These are phyloP conservation scores for Diaporthe aspalathi DNA, from an alignment of 2,329 filamentous ascomycete genomes.

Conservation along the genomic window DNA sequence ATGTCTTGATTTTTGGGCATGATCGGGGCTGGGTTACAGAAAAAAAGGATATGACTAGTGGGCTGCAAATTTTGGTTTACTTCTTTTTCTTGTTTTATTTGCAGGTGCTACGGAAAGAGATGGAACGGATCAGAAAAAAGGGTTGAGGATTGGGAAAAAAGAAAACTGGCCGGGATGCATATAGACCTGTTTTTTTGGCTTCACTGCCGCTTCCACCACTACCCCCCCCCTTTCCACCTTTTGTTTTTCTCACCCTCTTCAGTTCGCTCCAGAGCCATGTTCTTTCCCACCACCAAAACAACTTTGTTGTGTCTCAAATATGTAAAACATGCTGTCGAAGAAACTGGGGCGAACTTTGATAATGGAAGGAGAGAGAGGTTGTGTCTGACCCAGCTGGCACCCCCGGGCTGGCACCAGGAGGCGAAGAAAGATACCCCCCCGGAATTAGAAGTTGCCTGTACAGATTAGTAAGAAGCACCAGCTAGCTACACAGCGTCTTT, in stretches of 20 bases:
- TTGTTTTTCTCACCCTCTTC: constrained; percentile 30
- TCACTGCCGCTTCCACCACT: constrained; percentile 37
- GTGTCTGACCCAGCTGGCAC: constrained; percentile 41
- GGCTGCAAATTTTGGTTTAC: constrained; percentile 22
- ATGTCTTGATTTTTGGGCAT: constrained; percentile 36
- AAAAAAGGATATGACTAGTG: constrained; percentile 33
- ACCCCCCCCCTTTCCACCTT: constrained; percentile 33
- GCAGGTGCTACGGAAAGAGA: constrained; percentile 37
- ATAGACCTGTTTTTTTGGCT: constrained; percentile 44
- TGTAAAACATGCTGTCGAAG: constrained; percentile 44
- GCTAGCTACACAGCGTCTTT: constrained; percentile 44
- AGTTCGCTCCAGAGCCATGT: constrained; percentile 36
- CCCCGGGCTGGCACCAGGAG: constrained; percentile 47
- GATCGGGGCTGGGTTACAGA: constrained; percentile 39
- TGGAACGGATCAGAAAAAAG: constrained; percentile 36
- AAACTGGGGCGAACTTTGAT: constrained; percentile 33
- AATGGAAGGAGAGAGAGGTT: constrained; percentile 32
- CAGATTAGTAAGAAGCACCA: constrained; percentile 40
- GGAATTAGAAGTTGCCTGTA: constrained; percentile 45
- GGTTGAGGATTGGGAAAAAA: constrained; percentile 41
- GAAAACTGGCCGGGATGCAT: constrained; percentile 44
- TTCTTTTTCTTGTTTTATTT: constrained; percentile 32
- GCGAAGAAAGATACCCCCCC: constrained; percentile 48
- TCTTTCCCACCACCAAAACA: constrained; percentile 24
- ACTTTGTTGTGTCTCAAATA: constrained; percentile 36